Base-by-base conservation (phyloP, 805 yeast species). In the Ogataea paraovalis region DNA sequence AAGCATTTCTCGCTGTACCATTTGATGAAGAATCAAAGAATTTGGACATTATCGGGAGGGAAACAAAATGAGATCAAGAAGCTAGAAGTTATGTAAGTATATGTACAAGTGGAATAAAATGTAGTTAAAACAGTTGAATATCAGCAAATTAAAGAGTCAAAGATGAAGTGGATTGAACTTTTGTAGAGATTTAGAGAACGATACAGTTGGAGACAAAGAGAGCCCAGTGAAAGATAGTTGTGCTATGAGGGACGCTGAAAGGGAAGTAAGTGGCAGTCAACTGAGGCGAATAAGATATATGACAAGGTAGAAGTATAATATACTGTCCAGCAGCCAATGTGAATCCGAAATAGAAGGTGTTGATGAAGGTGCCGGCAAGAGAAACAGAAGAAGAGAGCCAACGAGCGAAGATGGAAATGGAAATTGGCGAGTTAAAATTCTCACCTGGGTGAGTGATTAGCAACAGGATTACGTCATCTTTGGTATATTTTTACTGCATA, bases 11-110 rank as follows among this genome's bases (percentile, higher is more conserved):
- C 13, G 19, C 34, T 14, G 37, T 27, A 9, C 42, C 14, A n/a
- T 20, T 21, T 8, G 45, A 22, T 10, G 48, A 20, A 1, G 42
- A 46, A 39, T 52, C 51, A 27, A 52, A 52, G 41, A 52, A 52
- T 44, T 52, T 49, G n/a, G 55, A 52, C 55, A 52, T 52, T 23
- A 14, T 25, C 18, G 21, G 20, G 12, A 4, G 28, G 6, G 10
- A 7, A 10, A 10, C 9, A 25, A 6, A 7, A n/a, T n/a, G n/a
- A n/a, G n/a, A n/a, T n/a, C n/a, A n/a, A n/a, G n/a, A n/a, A n/a
- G n/a, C n/a, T n/a, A n/a, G n/a, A n/a, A n/a, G n/a, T n/a, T 32
- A 14, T 32, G 16, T 16, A 34, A 5, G 16, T 34, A 34, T 34
- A 34, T 34, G 38, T 34, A 34, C 38, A 34, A 34, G 38, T 34